Conservation (phyloP, 208 protist genomes). For the Trypanosoma brucei region DNA sequence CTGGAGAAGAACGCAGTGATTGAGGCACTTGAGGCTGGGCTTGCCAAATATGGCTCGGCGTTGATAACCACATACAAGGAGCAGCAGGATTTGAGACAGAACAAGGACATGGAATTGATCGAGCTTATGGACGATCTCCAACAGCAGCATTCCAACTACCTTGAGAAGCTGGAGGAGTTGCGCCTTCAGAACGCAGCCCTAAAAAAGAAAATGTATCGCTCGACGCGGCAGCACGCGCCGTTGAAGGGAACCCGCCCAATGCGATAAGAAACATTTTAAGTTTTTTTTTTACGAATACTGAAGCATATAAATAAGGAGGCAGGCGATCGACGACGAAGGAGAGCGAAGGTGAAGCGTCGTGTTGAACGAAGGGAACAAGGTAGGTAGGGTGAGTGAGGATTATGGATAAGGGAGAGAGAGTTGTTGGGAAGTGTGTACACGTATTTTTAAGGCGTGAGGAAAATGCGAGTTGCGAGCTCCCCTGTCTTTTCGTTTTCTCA, state of each 20-base stretch:
- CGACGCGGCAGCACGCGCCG: background rate
- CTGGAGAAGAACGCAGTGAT: slow-evolving; percentile 85
- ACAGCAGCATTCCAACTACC: slow-evolving; percentile 38
- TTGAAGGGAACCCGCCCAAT: slow-evolving; percentile 11
- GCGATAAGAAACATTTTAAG: background rate
- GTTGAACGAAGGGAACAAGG: too few relatives aligned
- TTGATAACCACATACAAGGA: slow-evolving; percentile 52
- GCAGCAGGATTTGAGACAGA: slow-evolving; percentile 40
- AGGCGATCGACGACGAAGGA: too few relatives aligned
- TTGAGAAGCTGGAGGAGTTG: slow-evolving; percentile 45
- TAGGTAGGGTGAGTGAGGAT: too few relatives aligned
- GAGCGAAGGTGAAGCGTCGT: too few relatives aligned
- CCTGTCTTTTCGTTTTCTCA: too few relatives aligned
- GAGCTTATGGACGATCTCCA: slow-evolving; percentile 49
- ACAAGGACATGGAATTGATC: slow-evolving; percentile 36
- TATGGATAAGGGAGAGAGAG: too few relatives aligned
- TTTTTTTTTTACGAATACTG: background rate
- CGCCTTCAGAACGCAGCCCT: slow-evolving; percentile 46
- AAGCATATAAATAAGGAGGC: too few relatives aligned
- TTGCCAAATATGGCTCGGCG: slow-evolving; percentile 40
- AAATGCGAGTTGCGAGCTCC: too few relatives aligned
- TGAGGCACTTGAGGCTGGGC: slow-evolving; percentile 71
- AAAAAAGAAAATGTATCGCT: slow-evolving; percentile 27
- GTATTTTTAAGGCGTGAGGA: too few relatives aligned
- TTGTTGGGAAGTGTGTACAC: too few relatives aligned